Evolutionary conservation across 1,284 basidiomycete genomes (phyloP).

Genomic region (Marasmius sp.): DNA sequence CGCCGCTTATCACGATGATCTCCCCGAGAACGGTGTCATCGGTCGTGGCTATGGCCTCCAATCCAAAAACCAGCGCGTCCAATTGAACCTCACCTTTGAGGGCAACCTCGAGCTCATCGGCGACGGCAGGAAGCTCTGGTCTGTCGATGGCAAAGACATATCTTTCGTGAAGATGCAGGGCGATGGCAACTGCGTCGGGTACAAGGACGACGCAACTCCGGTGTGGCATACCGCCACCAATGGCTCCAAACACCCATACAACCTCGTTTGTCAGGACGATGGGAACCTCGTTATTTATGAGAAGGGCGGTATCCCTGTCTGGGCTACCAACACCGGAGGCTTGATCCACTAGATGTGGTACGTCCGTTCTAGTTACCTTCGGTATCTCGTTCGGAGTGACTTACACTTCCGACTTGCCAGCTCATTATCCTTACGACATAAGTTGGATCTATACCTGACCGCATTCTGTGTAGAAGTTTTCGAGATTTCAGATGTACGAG

Average conservation of each 20-base stretch:
- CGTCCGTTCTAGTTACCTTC: not conserved
- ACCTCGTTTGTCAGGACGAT: not conserved
- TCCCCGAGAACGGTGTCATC: not conserved
- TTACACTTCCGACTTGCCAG: no score
- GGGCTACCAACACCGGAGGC: not conserved
- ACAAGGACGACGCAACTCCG: not conserved
- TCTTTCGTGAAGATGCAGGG: not conserved
- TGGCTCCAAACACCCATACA: not conserved
- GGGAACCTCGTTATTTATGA: not conserved
- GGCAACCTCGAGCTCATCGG: not conserved
- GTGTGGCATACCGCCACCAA: not conserved
- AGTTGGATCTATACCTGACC: no score
- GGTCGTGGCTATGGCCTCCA: not conserved
- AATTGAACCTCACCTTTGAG: not conserved
- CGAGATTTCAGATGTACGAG: no score
- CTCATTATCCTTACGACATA: no score
- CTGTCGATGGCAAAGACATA: not conserved
- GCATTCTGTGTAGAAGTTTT: no score
- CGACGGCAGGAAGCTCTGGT: not conserved
- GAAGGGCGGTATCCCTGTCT: not conserved
- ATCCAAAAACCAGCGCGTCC: not conserved
- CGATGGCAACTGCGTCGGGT: not conserved
- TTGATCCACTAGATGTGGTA: not conserved
- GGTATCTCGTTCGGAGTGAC: no score
- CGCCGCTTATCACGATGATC: not conserved